Evolutionary conservation across 2,329 filamentous ascomycete genomes (phyloP).

Genomic region (Xylariales sp.): DNA sequence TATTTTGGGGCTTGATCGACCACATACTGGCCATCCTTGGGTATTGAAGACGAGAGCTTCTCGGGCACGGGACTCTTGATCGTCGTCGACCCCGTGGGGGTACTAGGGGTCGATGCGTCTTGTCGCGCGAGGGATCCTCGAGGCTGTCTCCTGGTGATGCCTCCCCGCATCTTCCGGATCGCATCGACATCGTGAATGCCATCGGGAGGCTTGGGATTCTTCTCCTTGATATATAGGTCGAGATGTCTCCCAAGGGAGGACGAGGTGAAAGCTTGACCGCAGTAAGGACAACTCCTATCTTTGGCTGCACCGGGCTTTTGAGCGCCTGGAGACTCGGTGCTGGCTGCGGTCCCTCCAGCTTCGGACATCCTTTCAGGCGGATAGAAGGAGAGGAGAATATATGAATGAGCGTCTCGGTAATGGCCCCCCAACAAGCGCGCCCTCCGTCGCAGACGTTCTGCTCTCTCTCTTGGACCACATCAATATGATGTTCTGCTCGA

Average conservation of each 20-base stretch:
- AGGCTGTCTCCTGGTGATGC: slow-evolving; percentile 82
- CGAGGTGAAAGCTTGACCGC: slow-evolving; percentile 84
- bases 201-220: slow-evolving; percentile 83
- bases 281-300: slow-evolving; percentile 86
- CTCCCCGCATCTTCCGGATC: slow-evolving; percentile 76
- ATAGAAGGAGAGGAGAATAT: neutral
- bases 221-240: slow-evolving; percentile 89
- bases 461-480: no score
- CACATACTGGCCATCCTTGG: slow-evolving; percentile 37
- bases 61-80: slow-evolving; percentile 2
- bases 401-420: neutral
- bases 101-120: slow-evolving; percentile 58
- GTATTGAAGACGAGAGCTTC: slow-evolving; percentile 29
- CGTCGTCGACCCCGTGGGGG: slow-evolving; percentile 33
- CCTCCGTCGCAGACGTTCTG: no score
- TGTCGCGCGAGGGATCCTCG: slow-evolving; percentile 58
- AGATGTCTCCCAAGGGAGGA: slow-evolving; percentile 90
- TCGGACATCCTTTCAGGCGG: slow-evolving; percentile 11
- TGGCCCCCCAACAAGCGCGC: neutral
- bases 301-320: slow-evolving; percentile 56
- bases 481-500: neutral
- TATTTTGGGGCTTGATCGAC: slow-evolving; percentile 50
- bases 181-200: slow-evolving; percentile 87
- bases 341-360: slow-evolving; percentile 9
- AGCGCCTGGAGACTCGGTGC: slow-evolving; percentile 31